phyloP scores from a whole-genome alignment of 202 grass and related monocot genomes.

The Setaria viridis region DNA sequence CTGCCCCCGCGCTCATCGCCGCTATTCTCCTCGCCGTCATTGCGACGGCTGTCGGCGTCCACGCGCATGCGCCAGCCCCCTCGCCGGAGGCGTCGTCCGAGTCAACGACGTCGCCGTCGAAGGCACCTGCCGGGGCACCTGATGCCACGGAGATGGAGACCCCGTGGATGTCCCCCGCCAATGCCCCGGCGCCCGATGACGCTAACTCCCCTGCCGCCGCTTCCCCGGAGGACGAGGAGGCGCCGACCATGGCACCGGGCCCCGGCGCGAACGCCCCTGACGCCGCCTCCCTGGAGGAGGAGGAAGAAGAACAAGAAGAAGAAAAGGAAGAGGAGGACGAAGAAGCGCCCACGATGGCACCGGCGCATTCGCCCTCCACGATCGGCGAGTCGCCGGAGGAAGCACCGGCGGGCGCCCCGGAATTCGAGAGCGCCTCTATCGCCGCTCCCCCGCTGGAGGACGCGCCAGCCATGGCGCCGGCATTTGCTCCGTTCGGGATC shows the following conservation, averaged over 20 bases:
- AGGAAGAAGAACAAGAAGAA: too few relatives aligned
- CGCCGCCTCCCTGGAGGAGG: background rate
- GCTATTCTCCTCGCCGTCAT: constrained; percentile 32
- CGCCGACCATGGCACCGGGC: background rate
- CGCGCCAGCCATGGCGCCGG: background rate
- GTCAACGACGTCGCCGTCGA: background rate
- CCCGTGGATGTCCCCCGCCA: background rate
- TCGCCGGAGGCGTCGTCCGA: constrained; percentile 39
- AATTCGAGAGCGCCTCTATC: background rate
- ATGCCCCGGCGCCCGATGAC: background rate
- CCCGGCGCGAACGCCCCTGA: background rate
- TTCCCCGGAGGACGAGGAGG: constrained; percentile 3
- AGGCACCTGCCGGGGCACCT: constrained; percentile 18
- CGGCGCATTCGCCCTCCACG: background rate
- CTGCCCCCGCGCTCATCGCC: constrained; percentile 4
- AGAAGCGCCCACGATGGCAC: background rate
- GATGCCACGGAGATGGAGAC: constrained; percentile 6
- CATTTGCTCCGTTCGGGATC: background rate
- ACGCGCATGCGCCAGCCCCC: constrained; percentile 32
- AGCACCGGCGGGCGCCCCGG: constrained; percentile 28
- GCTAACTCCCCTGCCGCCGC: background rate
- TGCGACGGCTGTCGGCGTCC: background rate
- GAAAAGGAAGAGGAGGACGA: too few relatives aligned
- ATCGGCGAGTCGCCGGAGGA: constrained; percentile 32
- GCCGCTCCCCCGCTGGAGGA: constrained; percentile 15